Base-by-base conservation (phyloP, 2,329 filamentous ascomycete species). In the Zymoseptoria brevis region DNA sequence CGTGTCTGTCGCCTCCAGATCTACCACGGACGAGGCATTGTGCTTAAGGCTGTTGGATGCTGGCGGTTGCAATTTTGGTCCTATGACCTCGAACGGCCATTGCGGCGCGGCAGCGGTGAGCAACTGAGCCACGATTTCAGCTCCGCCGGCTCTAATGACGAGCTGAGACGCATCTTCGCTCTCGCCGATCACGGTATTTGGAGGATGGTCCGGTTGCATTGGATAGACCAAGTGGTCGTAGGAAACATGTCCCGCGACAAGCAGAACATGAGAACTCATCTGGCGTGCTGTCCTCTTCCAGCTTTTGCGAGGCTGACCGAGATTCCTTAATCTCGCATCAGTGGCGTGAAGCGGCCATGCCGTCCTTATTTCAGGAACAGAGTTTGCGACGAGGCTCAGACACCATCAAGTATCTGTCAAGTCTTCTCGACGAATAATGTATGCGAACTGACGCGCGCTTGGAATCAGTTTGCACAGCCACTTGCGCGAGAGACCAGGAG, bases 211-310 rank as follows among this genome's bases (percentile, higher is more conserved):
- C 8, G 22, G 29, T 26, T 11, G 16, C 24, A 19, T 45, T n/a
- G 67, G 69, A 61, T 68, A 71, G 51, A 72, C 57, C 29, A 72
- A 59, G 54, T 71, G 69, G 52, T 72, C 67, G 60, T 70, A 70
- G 13, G 69, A 70, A 29, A 72, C 69, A 52, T 63, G 66, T 50
- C 70, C 70, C 41, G 69, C 70, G 50, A 72, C 70, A 50, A 70
- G 63, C 58, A 72, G 58, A 30, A 64, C 62, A 55, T 66, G 68
- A 19, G 66, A 62, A 50, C 56, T 62, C 66, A 68, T 68, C 56
- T 53, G 41, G 50, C 45, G 29, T 4, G 19, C 26, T n/a, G 51
- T 45, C 35, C 35, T 45, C 16, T n/a, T 45, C 35, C 35, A 45
- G 35, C 13, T 7, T 16, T 45, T 7, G 35, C 35, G 16, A 45